Evolutionary conservation across 2,329 filamentous ascomycete species (phyloP).

Genomic region (Ophiocordyceps unilateralis): DNA sequence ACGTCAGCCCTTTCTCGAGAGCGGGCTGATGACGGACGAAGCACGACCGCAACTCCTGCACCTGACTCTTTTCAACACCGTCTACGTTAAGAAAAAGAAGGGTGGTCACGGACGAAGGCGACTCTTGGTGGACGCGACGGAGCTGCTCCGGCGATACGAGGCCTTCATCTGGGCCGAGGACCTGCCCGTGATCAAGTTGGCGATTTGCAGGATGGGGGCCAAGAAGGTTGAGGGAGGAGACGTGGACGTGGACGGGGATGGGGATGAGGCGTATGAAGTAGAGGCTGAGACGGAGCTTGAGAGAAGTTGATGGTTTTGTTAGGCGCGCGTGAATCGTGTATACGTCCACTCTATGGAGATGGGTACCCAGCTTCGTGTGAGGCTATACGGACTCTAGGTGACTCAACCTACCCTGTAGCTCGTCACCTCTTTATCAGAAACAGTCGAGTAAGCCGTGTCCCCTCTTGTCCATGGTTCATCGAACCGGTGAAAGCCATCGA

Average conservation of each 20-base stretch:
- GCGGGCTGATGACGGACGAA: slow-evolving; percentile 39
- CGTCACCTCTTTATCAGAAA: background rate
- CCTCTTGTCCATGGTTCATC: too few relatives aligned
- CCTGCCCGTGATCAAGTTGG: slow-evolving; percentile 50
- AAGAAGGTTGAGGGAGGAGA: slow-evolving; percentile 42
- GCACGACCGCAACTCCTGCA: slow-evolving; percentile 53
- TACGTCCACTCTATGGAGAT: too few relatives aligned
- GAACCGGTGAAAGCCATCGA: background rate
- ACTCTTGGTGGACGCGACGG: slow-evolving; percentile 35
- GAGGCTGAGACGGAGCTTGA: slow-evolving; percentile 27
- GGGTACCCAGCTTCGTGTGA: too few relatives aligned
- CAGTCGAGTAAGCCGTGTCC: background rate
- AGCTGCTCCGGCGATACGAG: slow-evolving; percentile 39
- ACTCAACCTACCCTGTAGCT: background rate
- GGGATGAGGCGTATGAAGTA: slow-evolving; percentile 34
- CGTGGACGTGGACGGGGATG: too few relatives aligned
- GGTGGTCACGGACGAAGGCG: slow-evolving; percentile 15
- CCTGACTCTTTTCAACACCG: slow-evolving; percentile 73
- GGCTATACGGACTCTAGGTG: too few relatives aligned
- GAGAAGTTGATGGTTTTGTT: slow-evolving; percentile 7
- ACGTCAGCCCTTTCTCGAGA: slow-evolving; percentile 32
- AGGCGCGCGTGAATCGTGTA: too few relatives aligned
- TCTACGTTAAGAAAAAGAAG: slow-evolving; percentile 60
- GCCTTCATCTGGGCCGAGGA: slow-evolving; percentile 55
- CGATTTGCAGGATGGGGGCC: slow-evolving; percentile 79